Base-by-base conservation (phyloP, 495 filamentous ascomycete species). In the Neurospora sp. region DNA sequence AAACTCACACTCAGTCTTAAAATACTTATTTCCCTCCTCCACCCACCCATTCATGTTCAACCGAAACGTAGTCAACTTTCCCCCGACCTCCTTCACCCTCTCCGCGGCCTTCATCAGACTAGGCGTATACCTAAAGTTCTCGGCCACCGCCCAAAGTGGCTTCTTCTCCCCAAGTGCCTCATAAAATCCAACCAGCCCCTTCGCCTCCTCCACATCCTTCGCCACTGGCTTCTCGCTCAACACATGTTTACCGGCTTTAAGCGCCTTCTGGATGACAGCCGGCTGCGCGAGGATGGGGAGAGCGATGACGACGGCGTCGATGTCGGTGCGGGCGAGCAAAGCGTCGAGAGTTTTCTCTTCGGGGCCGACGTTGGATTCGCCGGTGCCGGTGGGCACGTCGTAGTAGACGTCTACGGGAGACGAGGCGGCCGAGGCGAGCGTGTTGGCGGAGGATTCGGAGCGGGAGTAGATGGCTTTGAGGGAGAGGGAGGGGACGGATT, bases 161-260 rank as follows among this genome's bases (percentile, higher is more conserved):
- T 62, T 75, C 17, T 19, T 69, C 0, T 10, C 71, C 1, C 39
- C 17, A 31, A 85, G 82, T 5, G 80, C 76, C 45, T 84, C 76
- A 74, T 92, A 92, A 85, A 87, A 92, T 4, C 80, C 39, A n/a
- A 93, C 75, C 71, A 95, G 82, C 48, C 86, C 81, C 72, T 83
- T 81, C 7, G 90, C 93, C 0, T 83, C 83, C 1, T 82, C 82
- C 24, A 93, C 75, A 76, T 93, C 88, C 73, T 85, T 85, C 1
- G 92, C 92, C 31, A 96, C 88, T 19, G 93, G 93, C 79, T 96
- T 96, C 82, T 96, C 93, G 19, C 84, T 90, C 0, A 95, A 82
- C 3, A 95, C 93, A 79, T 94, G 92, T 78, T 96, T 96, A 21
- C 91, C 89, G 1, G 92, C 91, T 0, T 77, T 72, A 0, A 96